Conservation (phyloP, 2,329 filamentous ascomycete species). For the Didymellaceae sp. region DNA sequence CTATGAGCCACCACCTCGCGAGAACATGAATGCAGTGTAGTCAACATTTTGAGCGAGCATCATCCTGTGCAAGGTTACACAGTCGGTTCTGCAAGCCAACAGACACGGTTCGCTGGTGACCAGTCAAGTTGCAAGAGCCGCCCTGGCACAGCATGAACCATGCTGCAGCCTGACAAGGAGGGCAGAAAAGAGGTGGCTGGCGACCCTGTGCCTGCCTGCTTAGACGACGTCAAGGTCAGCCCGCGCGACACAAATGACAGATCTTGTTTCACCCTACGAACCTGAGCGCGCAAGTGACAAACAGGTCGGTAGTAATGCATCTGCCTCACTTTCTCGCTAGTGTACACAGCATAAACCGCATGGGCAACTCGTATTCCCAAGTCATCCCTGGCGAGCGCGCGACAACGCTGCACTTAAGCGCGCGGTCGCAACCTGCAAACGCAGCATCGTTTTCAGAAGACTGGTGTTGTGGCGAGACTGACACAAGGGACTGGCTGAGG, state of each 20-base stretch:
- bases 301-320: conserved; percentile 30
- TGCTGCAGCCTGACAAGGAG: conserved; percentile 39
- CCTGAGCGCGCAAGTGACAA: conserved; percentile 23
- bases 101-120: conserved; percentile 26
- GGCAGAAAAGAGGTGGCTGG: conserved; percentile 28
- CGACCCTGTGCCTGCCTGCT: conserved; percentile 17
- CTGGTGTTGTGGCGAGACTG: conserved; percentile 3
- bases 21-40: conserved; percentile 8
- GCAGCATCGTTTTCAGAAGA: conserved; percentile 3
- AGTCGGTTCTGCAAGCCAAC: conserved; percentile 35
- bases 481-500: conserved; percentile 13
- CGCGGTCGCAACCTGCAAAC: conserved; percentile 7
- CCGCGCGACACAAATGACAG: conserved; percentile 39
- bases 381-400: no score
- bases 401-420: conserved; percentile 9
- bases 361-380: conserved; percentile 30
- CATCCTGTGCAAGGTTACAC: conserved; percentile 33
- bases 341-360: conserved; percentile 23
- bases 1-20: conserved; percentile 27
- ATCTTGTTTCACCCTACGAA: conserved; percentile 37
- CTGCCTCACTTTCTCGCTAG: conserved; percentile 15
- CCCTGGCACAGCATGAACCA: conserved; percentile 25
- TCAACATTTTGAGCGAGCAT: conserved; percentile 15
- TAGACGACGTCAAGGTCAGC: conserved; percentile 24
- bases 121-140: conserved; percentile 30